Evolutionary conservation across 2,329 filamentous ascomycete species (phyloP), one percentile per base, ranked within the genome.

Genomic region (Myriangium duriaei): DNA sequence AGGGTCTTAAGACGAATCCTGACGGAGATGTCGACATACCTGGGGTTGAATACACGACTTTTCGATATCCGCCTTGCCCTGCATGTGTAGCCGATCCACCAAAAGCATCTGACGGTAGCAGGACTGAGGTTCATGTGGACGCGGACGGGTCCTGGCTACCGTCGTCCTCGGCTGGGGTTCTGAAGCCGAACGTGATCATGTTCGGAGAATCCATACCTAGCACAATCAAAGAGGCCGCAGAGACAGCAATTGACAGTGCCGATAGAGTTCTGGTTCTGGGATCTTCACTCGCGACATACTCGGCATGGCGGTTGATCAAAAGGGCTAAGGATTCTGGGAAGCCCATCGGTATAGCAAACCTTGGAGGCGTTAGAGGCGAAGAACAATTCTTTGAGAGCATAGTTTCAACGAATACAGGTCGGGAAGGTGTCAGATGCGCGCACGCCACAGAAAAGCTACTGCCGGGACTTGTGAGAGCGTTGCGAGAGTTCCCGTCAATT

Each of bases 151-250:
- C 86, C 1, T 92, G 80, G 83, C 61, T 67, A 28, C 49, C 68
- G 4, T 62, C 63, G 0, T 52, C 55, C 5, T 57, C 48, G 5
- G 83, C 76, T 0, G 91, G 88, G 2, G 75, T 96, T 26, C 58
- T 98, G 39, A 96, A 96, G 54, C 91, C 91, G 3, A 83, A 83
- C 1, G 87, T 98, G 2, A 78, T 87, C 50, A 95, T 96, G 85
- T 96, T 96, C 56, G 91, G 91, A 11, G 91, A 96, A 60, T 87
- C 76, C 42, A 93, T 96, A 34, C 66, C 73, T 0, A 58, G 62
- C 1, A 51, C 61, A 1, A 77, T 87, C 24, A 95, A 92, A 57
- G 58, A 64, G 1, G 76, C 76, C 0, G 88, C 87, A 1, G 87
- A 96, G 53, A 63, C 74, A 17, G 81, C 81, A 10, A 75, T 96